Evolutionary conservation across 2,329 filamentous ascomycete species (phyloP), one percentile per base, ranked within the genome.

Genomic region (Cladosporium oxysporum): DNA sequence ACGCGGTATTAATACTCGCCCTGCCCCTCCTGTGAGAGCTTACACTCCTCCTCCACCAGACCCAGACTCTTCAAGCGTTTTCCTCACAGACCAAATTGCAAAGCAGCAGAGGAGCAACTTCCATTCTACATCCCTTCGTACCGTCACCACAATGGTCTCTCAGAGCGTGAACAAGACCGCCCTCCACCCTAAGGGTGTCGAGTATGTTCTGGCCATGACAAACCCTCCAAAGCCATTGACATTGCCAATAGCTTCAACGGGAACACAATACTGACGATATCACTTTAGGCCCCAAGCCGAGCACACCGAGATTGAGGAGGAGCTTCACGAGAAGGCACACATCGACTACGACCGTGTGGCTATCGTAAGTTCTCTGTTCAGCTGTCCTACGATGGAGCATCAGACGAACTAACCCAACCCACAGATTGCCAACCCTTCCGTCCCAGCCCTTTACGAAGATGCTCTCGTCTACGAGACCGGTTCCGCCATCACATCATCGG

Each of bases 341-440:
- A 99, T 99, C 78, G 95, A 99, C 86, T 99, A 98, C 80, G 91
- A 98, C 82, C 91, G 93, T 78, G 95, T 99, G 76, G 92, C 95
- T 70, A 99, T 99, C 85, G 93, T 96, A 87, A 80, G 91, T 79
- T 35, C 35, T 18, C 16, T 5, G 18, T 26, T 14, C 35, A 31
- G 33, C 64, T 10, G 26, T 29, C 23, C 3, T 3, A 26, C 23
- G 23, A 26, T 2, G 3, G 23, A 26, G 23, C n/a, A 26, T 26
- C 23, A 26, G n/a, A 26, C 23, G 3, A 14, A 44, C 62, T 67
- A 26, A 65, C 52, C 41, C 11, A 33, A n/a, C 18, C 23, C 35
- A 50, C 73, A 88, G 86, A 85, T 89, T 74, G 91, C 92, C 83
- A 98, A 99, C 83, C 93, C 94, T 70, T 95, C 94, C 66, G 95